These are phyloP conservation scores for Fusarium continuum DNA, from an alignment of 2,329 filamentous ascomycete genomes.

Conservation along the genomic window DNA sequence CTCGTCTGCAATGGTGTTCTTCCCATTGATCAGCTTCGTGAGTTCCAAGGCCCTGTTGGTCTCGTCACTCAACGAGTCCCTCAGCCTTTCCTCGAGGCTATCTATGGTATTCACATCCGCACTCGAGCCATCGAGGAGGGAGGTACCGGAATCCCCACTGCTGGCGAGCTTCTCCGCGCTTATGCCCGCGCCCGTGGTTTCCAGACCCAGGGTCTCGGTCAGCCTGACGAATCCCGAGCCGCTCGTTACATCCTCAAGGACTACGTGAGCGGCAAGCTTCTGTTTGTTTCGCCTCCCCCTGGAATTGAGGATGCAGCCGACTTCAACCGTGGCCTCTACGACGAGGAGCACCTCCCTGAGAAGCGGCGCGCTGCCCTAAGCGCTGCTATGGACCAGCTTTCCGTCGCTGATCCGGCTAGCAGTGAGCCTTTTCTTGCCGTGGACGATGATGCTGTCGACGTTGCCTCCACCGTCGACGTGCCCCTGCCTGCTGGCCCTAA, in stretches of 20 bases:
- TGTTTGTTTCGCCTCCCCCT: constrained; percentile 91
- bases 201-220: constrained; percentile 85
- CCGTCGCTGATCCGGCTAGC: constrained; percentile 47
- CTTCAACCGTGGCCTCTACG: constrained; percentile 93
- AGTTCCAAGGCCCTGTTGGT: constrained; percentile 86
- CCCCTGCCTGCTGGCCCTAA: constrained; percentile 72
- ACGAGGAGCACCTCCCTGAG: constrained; percentile 80
- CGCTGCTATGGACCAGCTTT: constrained; percentile 57
- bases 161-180: constrained; percentile 82
- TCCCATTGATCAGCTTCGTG: constrained; percentile 94
- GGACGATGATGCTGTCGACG: constrained; percentile 44
- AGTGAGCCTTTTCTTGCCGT: constrained; percentile 42
- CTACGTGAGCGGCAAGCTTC: constrained; percentile 94
- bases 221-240: constrained; percentile 92
- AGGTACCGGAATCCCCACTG: constrained; percentile 85
- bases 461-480: constrained; percentile 57
- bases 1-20: constrained; percentile 94
- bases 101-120: constrained; percentile 91
- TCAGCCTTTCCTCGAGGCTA: constrained; percentile 85
- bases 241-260: constrained; percentile 93
- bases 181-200: constrained; percentile 93
- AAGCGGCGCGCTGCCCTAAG: constrained; percentile 77
- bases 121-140: constrained; percentile 88
- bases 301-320: constrained; percentile 72
- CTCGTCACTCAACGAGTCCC: constrained; percentile 88